Percentiles rank a stretch among this genome's conserved stretches.
phyloP scores from a whole-genome alignment of 805 yeast species.

The Yarrowia sp. region DNA sequence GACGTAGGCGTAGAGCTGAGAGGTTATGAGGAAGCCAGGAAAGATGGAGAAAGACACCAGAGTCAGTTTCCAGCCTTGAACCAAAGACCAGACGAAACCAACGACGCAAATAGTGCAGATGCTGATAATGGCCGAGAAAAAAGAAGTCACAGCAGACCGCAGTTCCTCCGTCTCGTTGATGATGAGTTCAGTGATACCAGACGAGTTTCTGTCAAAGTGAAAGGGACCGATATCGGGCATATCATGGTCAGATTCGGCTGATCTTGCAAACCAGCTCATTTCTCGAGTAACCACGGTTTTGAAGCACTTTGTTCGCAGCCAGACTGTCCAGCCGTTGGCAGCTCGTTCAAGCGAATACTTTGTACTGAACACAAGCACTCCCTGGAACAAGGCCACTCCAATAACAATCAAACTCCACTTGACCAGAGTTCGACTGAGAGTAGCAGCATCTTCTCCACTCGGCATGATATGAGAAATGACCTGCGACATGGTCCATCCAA shows the following conservation, averaged over 20 bases:
- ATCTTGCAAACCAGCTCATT: slow-evolving; percentile 46
- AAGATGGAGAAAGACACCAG: slow-evolving; percentile 75
- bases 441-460: slow-evolving; percentile 34
- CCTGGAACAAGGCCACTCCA: slow-evolving; percentile 61
- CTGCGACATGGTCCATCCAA: slow-evolving; percentile 73
- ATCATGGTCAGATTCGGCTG: neutral
- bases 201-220: slow-evolving; percentile 40
- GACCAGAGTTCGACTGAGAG: slow-evolving; percentile 26
- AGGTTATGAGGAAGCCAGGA: slow-evolving; percentile 55
- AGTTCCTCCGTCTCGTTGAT: slow-evolving; percentile 81
- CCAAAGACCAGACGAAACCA: slow-evolving; percentile 76
- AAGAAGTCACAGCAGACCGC: slow-evolving; percentile 60
- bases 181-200: slow-evolving; percentile 58
- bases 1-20: slow-evolving; percentile 50
- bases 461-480: slow-evolving; percentile 63
- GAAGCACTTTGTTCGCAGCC: slow-evolving; percentile 51
- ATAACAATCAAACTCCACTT: slow-evolving; percentile 71
- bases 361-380: slow-evolving; percentile 51
- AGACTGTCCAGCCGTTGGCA: slow-evolving; percentile 65
- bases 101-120: slow-evolving; percentile 51
- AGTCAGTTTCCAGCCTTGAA: slow-evolving; percentile 81
- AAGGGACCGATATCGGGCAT: neutral
- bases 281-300: slow-evolving; percentile 47
- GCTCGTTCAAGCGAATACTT: slow-evolving; percentile 50
- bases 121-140: slow-evolving; percentile 53